These are phyloP conservation scores for Akanthomyces dipterigenus DNA, from an alignment of 2,329 filamentous ascomycete species.

Conservation along the genomic window DNA sequence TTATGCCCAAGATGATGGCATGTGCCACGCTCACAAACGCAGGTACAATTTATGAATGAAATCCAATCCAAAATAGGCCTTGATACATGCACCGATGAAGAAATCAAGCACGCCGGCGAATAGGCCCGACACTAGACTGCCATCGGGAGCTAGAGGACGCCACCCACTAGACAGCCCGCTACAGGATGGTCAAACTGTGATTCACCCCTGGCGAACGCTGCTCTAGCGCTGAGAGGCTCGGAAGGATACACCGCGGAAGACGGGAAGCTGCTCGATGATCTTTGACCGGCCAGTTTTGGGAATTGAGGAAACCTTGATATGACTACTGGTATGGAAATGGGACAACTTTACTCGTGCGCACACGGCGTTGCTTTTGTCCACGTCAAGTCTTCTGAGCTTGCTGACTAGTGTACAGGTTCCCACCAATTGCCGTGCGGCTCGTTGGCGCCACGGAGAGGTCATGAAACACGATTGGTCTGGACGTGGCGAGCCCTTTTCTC, in stretches of 20 bases:
- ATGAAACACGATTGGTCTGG: neutral
- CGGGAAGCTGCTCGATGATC: neutral
- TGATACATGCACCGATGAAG: too few species aligned
- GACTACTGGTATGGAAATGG: too few species aligned
- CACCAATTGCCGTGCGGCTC: neutral
- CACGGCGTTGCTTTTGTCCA: too few species aligned
- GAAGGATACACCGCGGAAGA: too few species aligned
- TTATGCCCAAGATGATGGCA: neutral
- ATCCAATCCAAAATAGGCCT: neutral
- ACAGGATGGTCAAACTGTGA: neutral
- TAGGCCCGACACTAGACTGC: neutral
- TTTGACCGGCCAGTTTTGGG: neutral
- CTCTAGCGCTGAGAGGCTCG: too few species aligned
- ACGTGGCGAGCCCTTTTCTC: neutral
- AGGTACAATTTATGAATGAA: neutral
- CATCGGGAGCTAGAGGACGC: neutral
- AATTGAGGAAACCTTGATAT: neutral
- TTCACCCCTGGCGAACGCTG: neutral
- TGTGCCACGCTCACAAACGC: neutral
- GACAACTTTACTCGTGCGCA: too few species aligned
- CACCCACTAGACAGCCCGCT: neutral
- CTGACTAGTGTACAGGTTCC: neutral
- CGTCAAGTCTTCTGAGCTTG: too few species aligned
- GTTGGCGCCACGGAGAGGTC: neutral
- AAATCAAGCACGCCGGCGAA: neutral